Conservation (phyloP, 257 asterid genomes). For the Anisodus tanguticus region DNA sequence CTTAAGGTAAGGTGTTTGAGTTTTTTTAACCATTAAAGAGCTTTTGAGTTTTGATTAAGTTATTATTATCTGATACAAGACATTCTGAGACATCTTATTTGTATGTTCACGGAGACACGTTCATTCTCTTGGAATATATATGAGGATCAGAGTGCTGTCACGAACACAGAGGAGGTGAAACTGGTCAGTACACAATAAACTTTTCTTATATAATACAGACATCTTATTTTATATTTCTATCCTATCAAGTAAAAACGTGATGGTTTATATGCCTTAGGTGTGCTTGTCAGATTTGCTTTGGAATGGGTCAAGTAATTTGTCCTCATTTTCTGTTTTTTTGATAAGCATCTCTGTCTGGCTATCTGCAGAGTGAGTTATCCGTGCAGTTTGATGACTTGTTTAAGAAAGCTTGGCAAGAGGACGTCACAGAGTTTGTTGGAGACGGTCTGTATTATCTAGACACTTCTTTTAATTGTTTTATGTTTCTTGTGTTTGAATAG, state of each 20-base stretch:
- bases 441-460: conserved; percentile 64
- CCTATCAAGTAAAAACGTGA: conserved; percentile 8
- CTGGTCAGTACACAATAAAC: conserved; percentile 58
- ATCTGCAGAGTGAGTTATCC: conserved; percentile 80
- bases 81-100: conserved; percentile 26
- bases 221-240: not conserved
- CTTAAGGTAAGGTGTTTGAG: conserved; percentile 59
- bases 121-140: conserved; percentile 63
- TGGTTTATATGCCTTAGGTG: conserved; percentile 17
- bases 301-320: not conserved
- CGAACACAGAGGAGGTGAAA: conserved; percentile 51
- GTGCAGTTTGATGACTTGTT: conserved; percentile 95
- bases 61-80: not conserved
- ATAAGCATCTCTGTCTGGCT: conserved; percentile 32
- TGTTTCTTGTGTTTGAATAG: conserved; percentile 15
- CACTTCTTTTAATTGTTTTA: conserved; percentile 1
- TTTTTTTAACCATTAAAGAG: conserved; percentile 7
- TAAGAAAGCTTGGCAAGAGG: conserved; percentile 96
- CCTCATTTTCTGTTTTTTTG: conserved; percentile 40
- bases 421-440: conserved; percentile 48
- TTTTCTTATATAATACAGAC: conserved; percentile 19
- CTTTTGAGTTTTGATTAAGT: not conserved
- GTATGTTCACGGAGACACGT: conserved; percentile 55
- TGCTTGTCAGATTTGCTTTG: conserved; percentile 6
- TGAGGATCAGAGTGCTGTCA: conserved; percentile 46